Base-by-base conservation (phyloP, 306 rosid genomes). In the Pueraria montana region DNA sequence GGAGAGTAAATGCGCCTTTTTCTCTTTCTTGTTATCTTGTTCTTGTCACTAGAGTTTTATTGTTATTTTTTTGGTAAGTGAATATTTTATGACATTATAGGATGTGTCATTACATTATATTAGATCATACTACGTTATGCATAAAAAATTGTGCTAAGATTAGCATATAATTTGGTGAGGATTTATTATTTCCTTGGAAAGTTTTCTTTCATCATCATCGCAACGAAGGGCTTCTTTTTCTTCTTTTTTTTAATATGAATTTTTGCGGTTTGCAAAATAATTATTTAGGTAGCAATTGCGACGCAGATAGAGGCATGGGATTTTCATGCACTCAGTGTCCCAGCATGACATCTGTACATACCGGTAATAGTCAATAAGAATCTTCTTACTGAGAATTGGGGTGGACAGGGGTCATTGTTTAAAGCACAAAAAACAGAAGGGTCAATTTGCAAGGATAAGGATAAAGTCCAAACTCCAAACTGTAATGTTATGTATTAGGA, bases 171-270 rank as follows among this genome's bases (percentile, higher is more conserved):
- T 85, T 81, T 84, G 79, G 80, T 70, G 69, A 46, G 78, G 83
- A 26, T 85, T 77, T 85, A 66, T 83, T 83, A 40, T 78, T 81
- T 87, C 68, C 69, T 90, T 78, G 38, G 45, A 87, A 84, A 80
- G 71, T 76, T 70, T 77, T 73, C 77, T 73, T 53, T 14, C 71
- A 66, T 78, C 88, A 21, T 50, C 71, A 73, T n/a, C n/a, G n/a
- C 68, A 55, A 43, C 8, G 9, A 52, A 64, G 46, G 18, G 20
- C 43, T 38, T 38, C 4, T 27, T 59, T 24, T 26, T 4, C 8
- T 14, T 13, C 4, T 1, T 45, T 42, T 42, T 45, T 3, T 36
- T 36, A 4, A 3, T 18, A 26, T 49, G 18, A 62, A 43, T 36
- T 68, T 67, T 56, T 36, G 27, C 32, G 72, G 52, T 78, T 73